Evolutionary conservation across 768 basidiomycete genomes (phyloP).

Genomic region (Tephrocybe sp.): DNA sequence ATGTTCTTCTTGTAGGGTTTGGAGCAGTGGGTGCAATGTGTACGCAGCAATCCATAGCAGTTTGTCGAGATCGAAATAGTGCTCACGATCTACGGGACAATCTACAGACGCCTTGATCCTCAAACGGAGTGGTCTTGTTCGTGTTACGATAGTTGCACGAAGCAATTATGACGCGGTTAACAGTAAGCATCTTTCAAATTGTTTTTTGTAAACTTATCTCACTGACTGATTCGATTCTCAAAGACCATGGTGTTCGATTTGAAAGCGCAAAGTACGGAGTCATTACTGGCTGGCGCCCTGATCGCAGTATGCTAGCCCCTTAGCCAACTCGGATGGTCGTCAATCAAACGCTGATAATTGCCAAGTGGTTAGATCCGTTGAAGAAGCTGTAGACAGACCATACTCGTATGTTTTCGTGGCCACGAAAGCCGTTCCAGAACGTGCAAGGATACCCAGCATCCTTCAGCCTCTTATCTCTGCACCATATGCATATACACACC

Average conservation of each 20-base stretch:
- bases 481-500: conserved; percentile 42
- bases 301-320: conserved; percentile 47
- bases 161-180: conserved; percentile 62
- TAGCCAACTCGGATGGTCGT: not conserved
- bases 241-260: conserved; percentile 56
- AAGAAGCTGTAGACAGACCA: conserved; percentile 57
- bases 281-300: conserved; percentile 60
- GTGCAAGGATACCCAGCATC: conserved; percentile 53
- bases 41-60: conserved; percentile 26
- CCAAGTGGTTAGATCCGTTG: conserved; percentile 57
- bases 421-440: conserved; percentile 75
- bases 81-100: too few relatives aligned
- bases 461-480: conserved; percentile 54
- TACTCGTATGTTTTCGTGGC: conserved; percentile 69
- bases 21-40: conserved; percentile 69
- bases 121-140: conserved; percentile 54
- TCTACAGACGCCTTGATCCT: conserved; percentile 61
- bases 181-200: conserved; percentile 33
- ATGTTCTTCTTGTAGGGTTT: conserved; percentile 59
- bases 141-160: conserved; percentile 74
- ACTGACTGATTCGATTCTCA: not conserved
- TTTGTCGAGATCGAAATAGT: too few relatives aligned
- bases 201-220: not conserved
- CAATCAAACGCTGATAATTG: not conserved
- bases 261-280: conserved; percentile 60